These are phyloP conservation scores for Ammopiptanthus mongolicus DNA, from an alignment of 306 rosid species.

Conservation along the genomic window DNA sequence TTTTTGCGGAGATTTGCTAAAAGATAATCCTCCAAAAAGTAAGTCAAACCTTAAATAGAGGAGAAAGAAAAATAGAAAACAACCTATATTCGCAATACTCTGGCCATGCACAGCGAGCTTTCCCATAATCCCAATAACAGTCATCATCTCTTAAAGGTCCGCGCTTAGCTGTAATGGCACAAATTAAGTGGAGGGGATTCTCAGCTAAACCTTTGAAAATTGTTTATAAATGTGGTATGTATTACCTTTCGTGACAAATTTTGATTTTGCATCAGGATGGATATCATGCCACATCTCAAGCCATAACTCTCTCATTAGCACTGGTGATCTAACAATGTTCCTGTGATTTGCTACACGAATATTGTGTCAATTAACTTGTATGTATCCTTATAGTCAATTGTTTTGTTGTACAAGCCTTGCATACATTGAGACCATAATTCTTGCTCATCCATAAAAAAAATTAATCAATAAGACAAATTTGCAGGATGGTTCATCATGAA, in stretches of 20 bases:
- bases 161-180: slow-evolving; percentile 69
- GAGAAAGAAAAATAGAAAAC: slow-evolving; percentile 23
- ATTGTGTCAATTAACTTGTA: slow-evolving; percentile 31
- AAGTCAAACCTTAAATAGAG: background rate
- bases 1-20: background rate
- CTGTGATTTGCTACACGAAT: slow-evolving; percentile 87
- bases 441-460: slow-evolving; percentile 4
- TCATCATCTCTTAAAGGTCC: slow-evolving; percentile 94
- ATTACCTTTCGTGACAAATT: slow-evolving; percentile 87
- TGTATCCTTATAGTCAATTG: background rate
- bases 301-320: slow-evolving; percentile 96
- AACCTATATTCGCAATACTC: slow-evolving; percentile 98
- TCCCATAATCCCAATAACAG: slow-evolving; percentile 99
- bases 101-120: slow-evolving; percentile 97
- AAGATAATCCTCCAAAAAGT: background rate
- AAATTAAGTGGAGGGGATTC: slow-evolving; percentile 21
- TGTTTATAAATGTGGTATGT: background rate
- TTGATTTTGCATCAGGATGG: slow-evolving; percentile 70
- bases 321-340: slow-evolving; percentile 91
- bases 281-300: slow-evolving; percentile 97
- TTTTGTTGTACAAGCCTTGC: background rate
- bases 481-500: background rate
- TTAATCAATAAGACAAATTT: slow-evolving; percentile 8
- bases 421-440: background rate
- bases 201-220: slow-evolving; percentile 21